These are phyloP conservation scores for Trichosphaerium sp. DNA, from an alignment of 78 protist genomes.

Conservation along the genomic window DNA sequence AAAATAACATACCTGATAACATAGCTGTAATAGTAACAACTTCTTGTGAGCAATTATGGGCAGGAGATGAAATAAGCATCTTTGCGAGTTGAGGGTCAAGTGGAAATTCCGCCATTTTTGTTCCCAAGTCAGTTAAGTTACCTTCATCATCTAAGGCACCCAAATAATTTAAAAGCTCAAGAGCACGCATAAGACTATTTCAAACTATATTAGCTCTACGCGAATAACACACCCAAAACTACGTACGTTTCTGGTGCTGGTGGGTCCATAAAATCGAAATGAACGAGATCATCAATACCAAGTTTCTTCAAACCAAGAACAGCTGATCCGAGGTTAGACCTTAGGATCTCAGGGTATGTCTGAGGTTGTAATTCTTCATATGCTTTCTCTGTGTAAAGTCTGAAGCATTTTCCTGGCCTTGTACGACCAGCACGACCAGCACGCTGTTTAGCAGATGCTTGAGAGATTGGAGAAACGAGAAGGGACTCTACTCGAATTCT, in stretches of 20 bases:
- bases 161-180: constrained; percentile 87
- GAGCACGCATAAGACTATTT: not conserved
- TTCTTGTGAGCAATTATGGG: constrained; percentile 81
- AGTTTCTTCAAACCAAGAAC: constrained; percentile 83
- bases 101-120: constrained; percentile 92
- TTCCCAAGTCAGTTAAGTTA: constrained; percentile 62
- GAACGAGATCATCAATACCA: constrained; percentile 92
- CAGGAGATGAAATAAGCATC: constrained; percentile 55
- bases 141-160: constrained; percentile 97
- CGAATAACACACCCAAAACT: constrained; percentile 18
- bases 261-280: constrained; percentile 97
- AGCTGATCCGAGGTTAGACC: constrained; percentile 68
- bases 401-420: constrained; percentile 89
- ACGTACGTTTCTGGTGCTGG: constrained; percentile 98
- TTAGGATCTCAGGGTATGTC: constrained; percentile 96
- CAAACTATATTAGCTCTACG: not conserved
- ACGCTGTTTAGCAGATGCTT: constrained; percentile 97
- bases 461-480: constrained; percentile 91
- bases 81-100: constrained; percentile 96
- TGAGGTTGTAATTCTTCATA: constrained; percentile 73
- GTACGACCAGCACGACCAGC: constrained; percentile 99
- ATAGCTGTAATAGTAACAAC: constrained; percentile 80
- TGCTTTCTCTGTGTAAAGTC: constrained; percentile 69
- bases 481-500: constrained; percentile 95
- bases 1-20: constrained; percentile 42